Evolutionary conservation across 78 protist species (phyloP), one percentile per base, ranked within the genome.

Genomic region (Goniomonas avonlea): DNA sequence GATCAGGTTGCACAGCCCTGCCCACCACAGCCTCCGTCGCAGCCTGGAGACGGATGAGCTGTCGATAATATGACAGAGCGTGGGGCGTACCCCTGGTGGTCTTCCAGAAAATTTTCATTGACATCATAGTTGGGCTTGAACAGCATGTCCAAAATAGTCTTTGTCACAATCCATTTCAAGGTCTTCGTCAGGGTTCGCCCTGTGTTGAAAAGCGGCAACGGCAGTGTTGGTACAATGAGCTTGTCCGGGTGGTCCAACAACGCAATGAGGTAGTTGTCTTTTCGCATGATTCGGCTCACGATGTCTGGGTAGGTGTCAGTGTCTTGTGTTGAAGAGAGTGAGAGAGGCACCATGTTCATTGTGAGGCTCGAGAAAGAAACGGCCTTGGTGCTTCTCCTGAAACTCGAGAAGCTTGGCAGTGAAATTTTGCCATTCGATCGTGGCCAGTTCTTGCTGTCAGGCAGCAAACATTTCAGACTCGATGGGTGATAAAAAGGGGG

Each of bases 221-320:
- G 88, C 31, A 87, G 25, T 63, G 18, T 37, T 21, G 39, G 18
- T 15, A 45, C 18, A 27, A 85, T 79, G 37, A 89, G 70, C 3
- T 73, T 48, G 29, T 82, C 85, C 56, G 58, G 58, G 32, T 74
- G 53, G 77, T 90, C 82, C 66, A 90, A 35, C 58, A 90, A 73
- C 37, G 87, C 88, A 53, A 90, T 86, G 41, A 90, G 77, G 41
- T 86, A 90, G 77, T 90, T 90, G 29, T 90, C 90, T 18, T 86
- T 85, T 29, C 93, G 79, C 90, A 90, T 86, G 77, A 90, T 90
- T 47, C 90, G 71, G 53, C 85, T 86, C 31, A 85, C 87, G 35
- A 90, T 84, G 47, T 89, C 89, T 58, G 79, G 29, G 27, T 76
- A 79, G 47, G 68, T 74, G 21, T n/a, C 21, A 23, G 21, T 23